Evolutionary conservation across 1,284 basidiomycete genomes (phyloP).

Genomic region (Melampsora occidentalis): DNA sequence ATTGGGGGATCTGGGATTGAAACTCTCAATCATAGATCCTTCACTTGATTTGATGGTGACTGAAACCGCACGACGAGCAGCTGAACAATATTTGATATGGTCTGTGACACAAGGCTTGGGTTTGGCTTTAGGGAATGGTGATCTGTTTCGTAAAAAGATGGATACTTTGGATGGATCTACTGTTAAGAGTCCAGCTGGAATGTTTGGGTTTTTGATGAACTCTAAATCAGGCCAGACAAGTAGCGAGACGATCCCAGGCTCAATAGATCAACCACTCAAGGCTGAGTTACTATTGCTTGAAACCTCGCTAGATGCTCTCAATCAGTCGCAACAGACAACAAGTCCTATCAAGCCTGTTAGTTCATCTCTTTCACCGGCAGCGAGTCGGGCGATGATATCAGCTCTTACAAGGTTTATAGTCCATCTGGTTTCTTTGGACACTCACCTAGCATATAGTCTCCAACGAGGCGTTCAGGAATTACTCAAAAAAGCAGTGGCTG

Average conservation of each 20-base stretch:
- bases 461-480: conserved; percentile 20
- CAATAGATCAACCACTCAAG: neutral
- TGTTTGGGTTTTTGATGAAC: conserved; percentile 7
- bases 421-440: conserved; percentile 26
- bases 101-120: conserved; percentile 29
- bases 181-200: neutral
- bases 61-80: neutral
- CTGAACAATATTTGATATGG: conserved; percentile 36
- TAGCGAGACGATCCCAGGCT: neutral
- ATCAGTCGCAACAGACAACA: neutral
- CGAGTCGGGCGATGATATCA: conserved; percentile 7
- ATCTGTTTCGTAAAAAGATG: neutral
- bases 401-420: conserved; percentile 24
- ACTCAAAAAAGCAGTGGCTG: neutral
- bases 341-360: neutral
- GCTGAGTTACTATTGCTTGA: conserved; percentile 9
- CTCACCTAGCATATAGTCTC: conserved; percentile 13
- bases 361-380: conserved; percentile 7
- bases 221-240: neutral
- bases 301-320: neutral
- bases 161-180: neutral
- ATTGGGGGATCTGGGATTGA: conserved; percentile 22
- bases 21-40: conserved; percentile 15
- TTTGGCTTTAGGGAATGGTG: conserved; percentile 5
- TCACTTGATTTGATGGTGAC: conserved; percentile 3